Evolutionary conservation across 2,329 filamentous ascomycete species (phyloP).

Genomic region (Monosporascus ibericus): DNA sequence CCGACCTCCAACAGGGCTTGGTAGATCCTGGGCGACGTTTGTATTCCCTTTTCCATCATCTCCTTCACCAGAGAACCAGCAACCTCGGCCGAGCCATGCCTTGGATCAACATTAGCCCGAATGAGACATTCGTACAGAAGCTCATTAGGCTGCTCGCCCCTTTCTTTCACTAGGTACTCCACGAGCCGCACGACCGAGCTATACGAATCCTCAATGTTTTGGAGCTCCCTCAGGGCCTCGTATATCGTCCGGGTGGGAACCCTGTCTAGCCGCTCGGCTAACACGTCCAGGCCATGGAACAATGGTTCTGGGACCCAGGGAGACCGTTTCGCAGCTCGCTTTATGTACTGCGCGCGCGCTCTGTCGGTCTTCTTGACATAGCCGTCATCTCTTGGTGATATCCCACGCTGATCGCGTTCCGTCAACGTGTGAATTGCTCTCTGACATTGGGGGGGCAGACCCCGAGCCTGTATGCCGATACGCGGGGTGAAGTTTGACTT

Average conservation of each 20-base stretch:
- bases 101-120: conserved; percentile 58
- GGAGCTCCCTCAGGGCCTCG: conserved; percentile 37
- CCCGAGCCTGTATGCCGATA: conserved; percentile 3
- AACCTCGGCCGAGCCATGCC: conserved; percentile 58
- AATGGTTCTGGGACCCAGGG: conserved; percentile 18
- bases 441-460: conserved; percentile 6
- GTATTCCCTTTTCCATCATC: conserved; percentile 57
- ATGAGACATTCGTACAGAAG: conserved; percentile 71
- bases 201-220: conserved; percentile 31
- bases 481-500: not conserved
- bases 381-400: not conserved
- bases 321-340: conserved; percentile 16
- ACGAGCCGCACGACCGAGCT: conserved; percentile 40
- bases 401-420: not conserved
- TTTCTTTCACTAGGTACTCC: conserved; percentile 51
- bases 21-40: conserved; percentile 60
- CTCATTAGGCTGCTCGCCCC: conserved; percentile 47
- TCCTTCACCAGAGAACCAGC: conserved; percentile 63
- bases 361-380: not conserved
- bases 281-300: conserved; percentile 13
- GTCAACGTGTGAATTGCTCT: conserved; percentile 1
- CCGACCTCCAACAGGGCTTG: conserved; percentile 49
- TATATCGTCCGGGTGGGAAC: conserved; percentile 36
- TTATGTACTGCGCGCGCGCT: conserved; percentile 16
- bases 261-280: conserved; percentile 15